phyloP scores from a whole-genome alignment of 1,284 basidiomycete species.

The Fistulina hepatica region DNA sequence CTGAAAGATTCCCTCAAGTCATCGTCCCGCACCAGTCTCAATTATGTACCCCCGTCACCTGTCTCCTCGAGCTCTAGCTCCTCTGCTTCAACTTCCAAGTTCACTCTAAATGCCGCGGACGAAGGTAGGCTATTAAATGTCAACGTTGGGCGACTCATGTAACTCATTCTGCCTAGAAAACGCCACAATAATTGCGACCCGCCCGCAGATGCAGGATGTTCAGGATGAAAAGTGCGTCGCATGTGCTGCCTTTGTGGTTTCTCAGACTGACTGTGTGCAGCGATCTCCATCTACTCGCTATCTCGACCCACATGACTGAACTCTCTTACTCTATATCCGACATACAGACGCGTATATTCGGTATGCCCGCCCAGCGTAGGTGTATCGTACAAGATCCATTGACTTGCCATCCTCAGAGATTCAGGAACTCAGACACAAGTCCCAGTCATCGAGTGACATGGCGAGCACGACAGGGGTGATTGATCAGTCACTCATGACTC shows the following conservation, averaged over 20 bases:
- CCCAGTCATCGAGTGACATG: conserved; percentile 50
- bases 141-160: conserved; percentile 14
- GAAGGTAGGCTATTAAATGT: conserved; percentile 35
- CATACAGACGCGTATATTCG: conserved; percentile 79
- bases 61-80: conserved; percentile 28
- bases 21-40: conserved; percentile 26
- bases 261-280: conserved; percentile 25
- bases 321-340: conserved; percentile 74
- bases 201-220: conserved; percentile 31
- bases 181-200: conserved; percentile 50
- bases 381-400: conserved; percentile 5
- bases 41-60: conserved; percentile 31
- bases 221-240: conserved; percentile 43
- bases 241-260: conserved; percentile 10
- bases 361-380: conserved; percentile 31
- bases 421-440: conserved; percentile 74
- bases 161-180: conserved; percentile 39
- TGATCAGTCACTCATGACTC: conserved; percentile 66
- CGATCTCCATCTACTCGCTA: conserved; percentile 60
- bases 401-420: conserved; percentile 43
- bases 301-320: conserved; percentile 77
- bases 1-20: too few relatives aligned
- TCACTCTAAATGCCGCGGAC: conserved; percentile 42
- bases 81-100: conserved; percentile 43
- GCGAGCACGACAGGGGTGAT: conserved; percentile 54